Percentiles rank a stretch among this genome's conserved stretches.
Evolutionary conservation across 805 yeast species (phyloP).

Genomic region (Isabelozyma heimii): DNA sequence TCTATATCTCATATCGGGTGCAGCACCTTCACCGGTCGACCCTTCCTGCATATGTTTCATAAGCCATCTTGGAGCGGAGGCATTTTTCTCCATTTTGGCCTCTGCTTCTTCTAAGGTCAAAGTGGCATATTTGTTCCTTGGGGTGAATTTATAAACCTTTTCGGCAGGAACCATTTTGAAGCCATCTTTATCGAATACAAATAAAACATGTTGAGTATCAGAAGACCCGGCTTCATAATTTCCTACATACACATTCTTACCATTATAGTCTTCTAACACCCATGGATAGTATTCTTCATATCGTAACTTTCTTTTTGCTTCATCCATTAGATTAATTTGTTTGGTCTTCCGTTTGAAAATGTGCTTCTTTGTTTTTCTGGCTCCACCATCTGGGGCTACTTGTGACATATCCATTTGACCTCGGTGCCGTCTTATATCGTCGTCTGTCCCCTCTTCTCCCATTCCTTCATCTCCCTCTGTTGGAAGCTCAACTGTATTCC

Average conservation of each 20-base stretch:
- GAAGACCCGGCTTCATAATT: slow-evolving; percentile 88
- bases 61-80: slow-evolving; percentile 86
- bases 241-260: slow-evolving; percentile 92
- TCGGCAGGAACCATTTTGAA: slow-evolving; percentile 95
- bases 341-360: slow-evolving; percentile 75
- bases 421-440: slow-evolving; percentile 7
- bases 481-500: slow-evolving; percentile 16
- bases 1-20: slow-evolving; percentile 50
- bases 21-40: slow-evolving; percentile 42
- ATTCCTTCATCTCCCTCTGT: slow-evolving; percentile 6
- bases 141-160: slow-evolving; percentile 89
- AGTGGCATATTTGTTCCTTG: slow-evolving; percentile 90
- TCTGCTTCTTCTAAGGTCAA: slow-evolving; percentile 96
- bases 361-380: slow-evolving; percentile 59
- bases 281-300: slow-evolving; percentile 97
- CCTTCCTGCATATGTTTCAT: slow-evolving; percentile 82
- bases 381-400: slow-evolving; percentile 92
- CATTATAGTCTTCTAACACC: slow-evolving; percentile 97
- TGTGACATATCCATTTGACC: slow-evolving; percentile 50
- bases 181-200: slow-evolving; percentile 82
- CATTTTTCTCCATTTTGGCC: slow-evolving; percentile 81
- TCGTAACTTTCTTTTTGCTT: slow-evolving; percentile 75
- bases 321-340: slow-evolving; percentile 79
- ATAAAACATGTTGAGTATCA: slow-evolving; percentile 74
- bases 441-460: slow-evolving; percentile 12